Percentiles rank a stretch among this genome's conserved stretches.
Conservation (phyloP, 352 stramenopile genomes). For the Phytophthora vignae region DNA sequence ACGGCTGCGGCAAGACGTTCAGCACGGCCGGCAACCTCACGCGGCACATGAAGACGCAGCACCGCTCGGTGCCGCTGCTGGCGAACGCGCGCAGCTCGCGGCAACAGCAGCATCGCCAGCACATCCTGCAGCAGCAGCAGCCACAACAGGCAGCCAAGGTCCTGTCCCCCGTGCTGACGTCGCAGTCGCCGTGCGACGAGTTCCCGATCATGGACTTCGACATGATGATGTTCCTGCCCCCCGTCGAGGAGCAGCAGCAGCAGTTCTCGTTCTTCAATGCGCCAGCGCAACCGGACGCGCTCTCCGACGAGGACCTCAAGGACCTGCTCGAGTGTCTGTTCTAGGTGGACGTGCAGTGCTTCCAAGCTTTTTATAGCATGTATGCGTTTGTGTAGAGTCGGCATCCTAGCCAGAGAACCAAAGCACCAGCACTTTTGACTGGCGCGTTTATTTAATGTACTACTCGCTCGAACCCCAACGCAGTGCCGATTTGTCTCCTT, state of each 20-base stretch:
- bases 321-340: conserved; percentile 58
- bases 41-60: conserved; percentile 70
- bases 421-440: not conserved
- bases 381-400: conserved; percentile 24
- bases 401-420: conserved; percentile 4
- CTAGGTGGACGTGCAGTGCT: conserved; percentile 16
- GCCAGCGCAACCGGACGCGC: conserved; percentile 18
- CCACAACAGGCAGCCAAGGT: conserved; percentile 25
- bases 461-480: not conserved
- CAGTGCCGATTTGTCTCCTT: not conserved
- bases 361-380: conserved; percentile 13
- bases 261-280: conserved; percentile 38
- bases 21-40: conserved; percentile 71
- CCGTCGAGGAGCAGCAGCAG: conserved; percentile 31
- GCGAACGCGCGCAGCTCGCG: conserved; percentile 20
- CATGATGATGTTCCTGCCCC: conserved; percentile 47
- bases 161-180: conserved; percentile 16
- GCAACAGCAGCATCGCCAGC: conserved; percentile 26
- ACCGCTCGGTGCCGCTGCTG: conserved; percentile 35
- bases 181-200: conserved; percentile 42
- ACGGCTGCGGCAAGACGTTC: conserved; percentile 65
- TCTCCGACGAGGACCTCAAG: conserved; percentile 53
- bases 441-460: conserved; percentile 27
- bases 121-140: conserved; percentile 10
- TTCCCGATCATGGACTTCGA: conserved; percentile 47